Conservation (phyloP, 441 rosid genomes). For the Populus hybrid region DNA sequence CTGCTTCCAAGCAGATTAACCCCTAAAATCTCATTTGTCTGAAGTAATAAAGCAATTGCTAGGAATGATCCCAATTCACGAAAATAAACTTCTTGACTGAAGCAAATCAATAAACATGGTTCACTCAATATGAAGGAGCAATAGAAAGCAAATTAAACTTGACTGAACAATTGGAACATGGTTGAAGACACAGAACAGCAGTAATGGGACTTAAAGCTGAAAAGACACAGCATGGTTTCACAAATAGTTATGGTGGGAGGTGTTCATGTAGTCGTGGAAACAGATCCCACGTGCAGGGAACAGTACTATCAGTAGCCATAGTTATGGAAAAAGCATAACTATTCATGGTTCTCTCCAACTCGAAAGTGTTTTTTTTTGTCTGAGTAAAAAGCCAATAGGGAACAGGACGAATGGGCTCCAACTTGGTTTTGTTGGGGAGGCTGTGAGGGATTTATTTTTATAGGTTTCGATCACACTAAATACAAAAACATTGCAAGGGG, state of each 20-base stretch:
- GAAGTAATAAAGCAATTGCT: no score
- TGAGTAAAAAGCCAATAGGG: no score
- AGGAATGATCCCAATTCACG: no score
- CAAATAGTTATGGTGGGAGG: neutral
- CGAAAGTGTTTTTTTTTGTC: neutral
- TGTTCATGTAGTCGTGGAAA: neutral
- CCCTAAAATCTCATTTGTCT: no score
- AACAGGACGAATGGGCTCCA: neutral
- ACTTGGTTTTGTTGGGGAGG: neutral
- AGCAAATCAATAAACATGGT: no score
- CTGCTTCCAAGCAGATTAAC: no score
- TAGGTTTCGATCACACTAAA: neutral
- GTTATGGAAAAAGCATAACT: neutral
- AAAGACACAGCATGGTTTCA: neutral
- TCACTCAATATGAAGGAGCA: neutral
- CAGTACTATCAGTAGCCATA: neutral
- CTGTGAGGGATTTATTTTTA: neutral
- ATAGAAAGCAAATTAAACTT: neutral
- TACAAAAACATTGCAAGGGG: constrained; percentile 9
- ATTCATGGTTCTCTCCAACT: neutral
- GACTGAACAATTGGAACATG: neutral
- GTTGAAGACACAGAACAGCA: neutral
- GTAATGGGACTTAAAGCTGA: neutral
- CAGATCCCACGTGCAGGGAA: constrained; percentile 17
- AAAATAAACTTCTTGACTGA: no score